phyloP scores from a whole-genome alignment of 2,329 filamentous ascomycete species.

The Fusarium xyrophilum region DNA sequence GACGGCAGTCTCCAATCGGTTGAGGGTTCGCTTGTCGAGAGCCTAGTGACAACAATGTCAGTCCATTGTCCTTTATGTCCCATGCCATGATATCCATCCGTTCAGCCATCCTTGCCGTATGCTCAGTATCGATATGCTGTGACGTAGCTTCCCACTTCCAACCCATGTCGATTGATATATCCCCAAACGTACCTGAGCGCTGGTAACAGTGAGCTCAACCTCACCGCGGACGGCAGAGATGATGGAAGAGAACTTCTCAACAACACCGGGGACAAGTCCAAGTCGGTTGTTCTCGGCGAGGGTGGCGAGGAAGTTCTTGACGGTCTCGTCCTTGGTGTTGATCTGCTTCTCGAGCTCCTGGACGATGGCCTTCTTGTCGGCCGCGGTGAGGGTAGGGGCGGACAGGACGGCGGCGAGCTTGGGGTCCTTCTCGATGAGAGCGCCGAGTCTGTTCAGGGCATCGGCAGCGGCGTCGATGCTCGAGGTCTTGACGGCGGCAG shows the following conservation, averaged over 20 bases:
- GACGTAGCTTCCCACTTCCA: conserved; percentile 20
- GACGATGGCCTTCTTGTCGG: conserved; percentile 87
- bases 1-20: conserved; percentile 85
- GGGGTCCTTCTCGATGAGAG: conserved; percentile 78
- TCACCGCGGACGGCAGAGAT: conserved; percentile 91
- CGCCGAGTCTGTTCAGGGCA: conserved; percentile 74
- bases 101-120: conserved; percentile 9
- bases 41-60: conserved; percentile 57
- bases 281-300: conserved; percentile 97
- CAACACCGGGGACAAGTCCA: conserved; percentile 79
- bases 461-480: conserved; percentile 85
- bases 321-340: conserved; percentile 75
- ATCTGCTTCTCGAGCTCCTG: conserved; percentile 86
- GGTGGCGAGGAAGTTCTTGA: conserved; percentile 92
- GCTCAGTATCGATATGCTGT: not conserved
- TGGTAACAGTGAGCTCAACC: conserved; percentile 91
- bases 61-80: conserved; percentile 7
- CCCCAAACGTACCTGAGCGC: conserved; percentile 73
- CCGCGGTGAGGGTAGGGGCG: conserved; percentile 77
- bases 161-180: conserved; percentile 4
- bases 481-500: conserved; percentile 87
- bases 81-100: not conserved
- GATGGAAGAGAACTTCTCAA: conserved; percentile 84
- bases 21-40: conserved; percentile 86
- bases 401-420: conserved; percentile 80